Base-by-base conservation (phyloP, 257 asterid genomes). In the Schizonepeta tenuifolia region DNA sequence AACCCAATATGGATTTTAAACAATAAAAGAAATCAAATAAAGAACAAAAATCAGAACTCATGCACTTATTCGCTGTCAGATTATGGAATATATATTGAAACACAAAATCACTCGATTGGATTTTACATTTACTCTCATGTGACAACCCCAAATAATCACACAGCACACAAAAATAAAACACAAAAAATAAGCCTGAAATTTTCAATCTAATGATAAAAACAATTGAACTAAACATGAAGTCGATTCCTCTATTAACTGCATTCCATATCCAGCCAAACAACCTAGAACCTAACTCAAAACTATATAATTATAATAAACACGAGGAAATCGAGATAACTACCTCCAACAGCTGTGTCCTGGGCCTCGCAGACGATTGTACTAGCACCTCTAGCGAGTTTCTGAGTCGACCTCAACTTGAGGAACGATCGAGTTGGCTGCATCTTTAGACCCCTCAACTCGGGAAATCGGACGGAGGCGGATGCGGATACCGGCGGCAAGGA, bases 281-380 rank as follows among this genome's bases (percentile, higher is more conserved):
- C 47, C 33, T 4, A 57, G 7, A 10, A 46, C 56, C 57, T 10
- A 31, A 50, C 24, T 7, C 28, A 14, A 47, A 24, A 14, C 33
- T 4, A 6, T 0, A 59, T 10, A 28, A 28, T 38, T 26, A 15
- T 31, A 31, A 0, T 17, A 8, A 41, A 64, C 38, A 5, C 26
- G 26, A 14, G 17, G 33, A 65, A 14, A 54, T 38, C 26, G 15
- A 55, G n/a, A 31, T 7, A 14, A 26, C 7, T 9, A 91, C 98
- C 95, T 77, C 81, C 85, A 7, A 83, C 76, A 35, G 96, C 88
- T 5, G 95, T 84, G 4, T 90, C 78, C 81, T 86, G 93, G 2
- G 98, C 93, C 75, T 93, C 97, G 85, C 96, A 90, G 38, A 87
- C 92, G 73, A 93, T 84, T 65, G 85, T 78, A 51, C 76, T 62